Percentiles rank a stretch among this genome's conserved stretches.
These are phyloP conservation scores for Lecanicillium sp. DNA, from an alignment of 2,329 filamentous ascomycete species.

Conservation along the genomic window DNA sequence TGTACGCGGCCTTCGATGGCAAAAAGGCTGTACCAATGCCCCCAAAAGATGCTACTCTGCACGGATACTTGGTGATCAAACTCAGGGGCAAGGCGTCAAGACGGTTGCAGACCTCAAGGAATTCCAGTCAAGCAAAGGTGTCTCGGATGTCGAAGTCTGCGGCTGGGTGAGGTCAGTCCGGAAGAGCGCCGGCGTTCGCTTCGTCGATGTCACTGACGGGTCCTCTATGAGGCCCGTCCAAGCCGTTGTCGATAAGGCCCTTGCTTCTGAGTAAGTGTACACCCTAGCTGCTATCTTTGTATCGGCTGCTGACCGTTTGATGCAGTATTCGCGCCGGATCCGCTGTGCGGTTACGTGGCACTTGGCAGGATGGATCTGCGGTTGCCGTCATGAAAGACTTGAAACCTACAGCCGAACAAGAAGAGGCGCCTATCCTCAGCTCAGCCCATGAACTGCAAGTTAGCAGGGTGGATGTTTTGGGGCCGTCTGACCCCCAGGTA, in stretches of 20 bases:
- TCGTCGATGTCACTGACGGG: constrained; percentile 81
- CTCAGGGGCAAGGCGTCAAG: constrained; percentile 26
- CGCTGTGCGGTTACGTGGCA: constrained; percentile 68
- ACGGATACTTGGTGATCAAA: constrained; percentile 17
- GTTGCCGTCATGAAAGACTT: constrained; percentile 2
- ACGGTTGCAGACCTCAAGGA: constrained; percentile 50
- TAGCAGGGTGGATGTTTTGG: constrained; percentile 59
- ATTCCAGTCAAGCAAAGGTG: constrained; percentile 35
- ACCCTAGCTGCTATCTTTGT: constrained; percentile 13
- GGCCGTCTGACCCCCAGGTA: constrained; percentile 72
- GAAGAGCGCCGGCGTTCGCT: constrained; percentile 75
- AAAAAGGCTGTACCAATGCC: not conserved
- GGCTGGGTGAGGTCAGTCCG: constrained; percentile 80
- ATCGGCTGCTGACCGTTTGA: constrained; percentile 19
- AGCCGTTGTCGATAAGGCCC: constrained; percentile 63
- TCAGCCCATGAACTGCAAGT: constrained; percentile 67
- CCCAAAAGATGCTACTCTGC: constrained; percentile 24
- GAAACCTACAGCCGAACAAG: not conserved
- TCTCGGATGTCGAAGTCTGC: constrained; percentile 51
- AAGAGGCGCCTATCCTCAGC: constrained; percentile 1
- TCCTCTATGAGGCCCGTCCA: constrained; percentile 74
- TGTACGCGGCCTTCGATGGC: constrained; percentile 1
- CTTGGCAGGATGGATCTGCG: constrained; percentile 46
- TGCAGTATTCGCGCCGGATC: constrained; percentile 70
- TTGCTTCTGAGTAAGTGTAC: constrained; percentile 60